These are phyloP conservation scores for Harrya chromipes DNA, from an alignment of 768 basidiomycete species.

Conservation along the genomic window DNA sequence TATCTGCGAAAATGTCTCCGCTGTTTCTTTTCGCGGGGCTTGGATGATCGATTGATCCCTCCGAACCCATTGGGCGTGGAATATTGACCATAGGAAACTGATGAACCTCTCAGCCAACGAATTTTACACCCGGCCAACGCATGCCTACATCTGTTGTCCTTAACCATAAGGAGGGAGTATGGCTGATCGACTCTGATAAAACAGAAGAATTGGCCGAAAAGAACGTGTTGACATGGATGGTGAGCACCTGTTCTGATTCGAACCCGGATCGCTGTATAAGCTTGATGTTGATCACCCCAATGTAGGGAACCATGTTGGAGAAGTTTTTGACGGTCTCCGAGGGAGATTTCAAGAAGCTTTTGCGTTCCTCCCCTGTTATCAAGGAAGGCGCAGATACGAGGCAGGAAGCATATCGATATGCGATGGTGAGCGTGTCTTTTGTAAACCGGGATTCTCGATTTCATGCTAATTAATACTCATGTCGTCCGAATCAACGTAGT, in stretches of 20 bases:
- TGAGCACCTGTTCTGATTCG: constrained; percentile 28
- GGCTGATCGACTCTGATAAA: constrained; percentile 60
- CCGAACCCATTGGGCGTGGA: no score
- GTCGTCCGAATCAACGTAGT: constrained; percentile 23
- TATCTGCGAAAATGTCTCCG: no score
- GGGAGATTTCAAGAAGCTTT: constrained; percentile 57
- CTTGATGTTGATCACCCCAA: neutral
- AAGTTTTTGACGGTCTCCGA: constrained; percentile 74
- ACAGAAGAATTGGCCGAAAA: constrained; percentile 44
- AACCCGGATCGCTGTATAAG: no score
- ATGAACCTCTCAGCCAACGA: constrained; percentile 41
- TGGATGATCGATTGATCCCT: no score
- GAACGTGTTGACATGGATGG: constrained; percentile 78
- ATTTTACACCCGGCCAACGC: constrained; percentile 76
- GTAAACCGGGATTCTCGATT: no score
- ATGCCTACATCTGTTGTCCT: constrained; percentile 72
- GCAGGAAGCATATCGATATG: constrained; percentile 82
- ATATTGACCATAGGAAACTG: neutral
- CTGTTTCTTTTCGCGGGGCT: no score
- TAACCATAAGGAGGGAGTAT: constrained; percentile 61
- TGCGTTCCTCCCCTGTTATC: constrained; percentile 36
- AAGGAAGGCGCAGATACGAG: constrained; percentile 34
- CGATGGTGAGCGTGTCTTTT: constrained; percentile 51
- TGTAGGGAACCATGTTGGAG: constrained; percentile 84
- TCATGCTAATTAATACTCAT: neutral